Percentiles rank a stretch among this genome's conserved stretches.
Conservation (phyloP, 2,329 filamentous ascomycete species). For the Phaeosphaeria sp. region DNA sequence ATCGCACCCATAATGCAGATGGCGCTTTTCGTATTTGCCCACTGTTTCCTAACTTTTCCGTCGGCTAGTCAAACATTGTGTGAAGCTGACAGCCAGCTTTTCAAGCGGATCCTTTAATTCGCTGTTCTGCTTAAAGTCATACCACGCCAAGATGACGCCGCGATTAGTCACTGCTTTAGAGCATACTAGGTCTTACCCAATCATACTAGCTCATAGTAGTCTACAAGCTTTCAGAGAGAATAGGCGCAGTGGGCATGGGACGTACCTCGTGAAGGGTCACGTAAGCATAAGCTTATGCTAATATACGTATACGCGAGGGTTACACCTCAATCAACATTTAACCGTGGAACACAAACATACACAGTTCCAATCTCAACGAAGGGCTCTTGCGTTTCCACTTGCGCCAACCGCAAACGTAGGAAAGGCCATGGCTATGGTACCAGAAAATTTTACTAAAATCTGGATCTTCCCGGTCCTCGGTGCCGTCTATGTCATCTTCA, state of each 20-base stretch:
- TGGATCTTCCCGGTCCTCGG: conserved; percentile 8
- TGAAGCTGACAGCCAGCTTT: neutral
- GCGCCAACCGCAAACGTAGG: neutral
- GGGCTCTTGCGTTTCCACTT: neutral
- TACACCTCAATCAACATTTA: neutral
- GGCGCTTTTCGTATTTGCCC: too few relatives aligned
- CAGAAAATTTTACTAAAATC: conserved; percentile 9
- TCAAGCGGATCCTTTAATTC: neutral
- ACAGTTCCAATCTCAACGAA: too few relatives aligned
- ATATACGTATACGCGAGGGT: neutral
- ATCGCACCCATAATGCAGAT: too few relatives aligned
- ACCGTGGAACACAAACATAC: neutral
- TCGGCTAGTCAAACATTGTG: neutral
- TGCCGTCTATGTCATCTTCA: conserved; percentile 17
- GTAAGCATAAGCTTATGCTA: neutral
- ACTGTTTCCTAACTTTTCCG: neutral
- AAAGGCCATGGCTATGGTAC: neutral
- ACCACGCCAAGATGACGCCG: neutral
- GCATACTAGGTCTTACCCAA: neutral
- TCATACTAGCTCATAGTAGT: neutral
- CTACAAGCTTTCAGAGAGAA: neutral
- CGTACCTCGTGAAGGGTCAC: neutral
- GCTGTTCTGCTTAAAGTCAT: neutral
- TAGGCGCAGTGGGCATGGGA: neutral
- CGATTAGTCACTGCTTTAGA: neutral